A percentile compares a stretch with the other conserved stretches of the same genome.
Conservation (phyloP, 306 rosid species). For the Vigna mungo region DNA sequence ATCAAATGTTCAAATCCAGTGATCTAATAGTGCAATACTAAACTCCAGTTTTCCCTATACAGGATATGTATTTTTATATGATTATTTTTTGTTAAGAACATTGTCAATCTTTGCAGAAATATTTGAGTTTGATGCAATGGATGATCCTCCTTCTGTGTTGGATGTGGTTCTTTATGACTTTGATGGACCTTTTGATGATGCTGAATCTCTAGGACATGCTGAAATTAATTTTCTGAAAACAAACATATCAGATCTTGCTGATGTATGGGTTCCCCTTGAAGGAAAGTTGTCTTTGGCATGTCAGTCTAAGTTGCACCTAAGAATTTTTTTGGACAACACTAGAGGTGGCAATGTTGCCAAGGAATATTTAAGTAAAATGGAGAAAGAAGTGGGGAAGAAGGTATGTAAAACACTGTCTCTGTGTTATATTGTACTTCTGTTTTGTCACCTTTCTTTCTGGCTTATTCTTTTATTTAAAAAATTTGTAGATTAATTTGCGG, state of each 20-base stretch:
- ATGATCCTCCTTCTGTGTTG: slow-evolving; percentile 94
- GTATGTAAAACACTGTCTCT: slow-evolving; percentile 50
- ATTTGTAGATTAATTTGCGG: slow-evolving; percentile 77
- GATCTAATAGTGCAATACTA: slow-evolving; percentile 2
- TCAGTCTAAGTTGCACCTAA: slow-evolving; percentile 89
- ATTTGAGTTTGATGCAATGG: slow-evolving; percentile 99
- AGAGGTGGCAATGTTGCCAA: slow-evolving; percentile 76
- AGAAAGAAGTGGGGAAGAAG: slow-evolving; percentile 99
- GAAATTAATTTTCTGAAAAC: slow-evolving; percentile 85
- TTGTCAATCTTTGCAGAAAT: slow-evolving; percentile 70
- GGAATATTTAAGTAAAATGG: slow-evolving; percentile 87
- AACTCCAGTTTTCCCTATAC: neutral
- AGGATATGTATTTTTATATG: slow-evolving; percentile 12
- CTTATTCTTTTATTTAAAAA: slow-evolving; percentile 22
- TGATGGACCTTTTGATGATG: slow-evolving; percentile 97
- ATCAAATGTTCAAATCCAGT: slow-evolving; percentile 10
- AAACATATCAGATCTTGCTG: slow-evolving; percentile 87
- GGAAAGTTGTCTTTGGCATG: slow-evolving; percentile 95
- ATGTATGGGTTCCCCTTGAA: slow-evolving; percentile 90
- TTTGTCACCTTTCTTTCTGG: slow-evolving; percentile 38
- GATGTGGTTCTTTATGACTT: slow-evolving; percentile 92
- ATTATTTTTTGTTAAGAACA: slow-evolving; percentile 31
- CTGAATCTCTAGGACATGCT: slow-evolving; percentile 85
- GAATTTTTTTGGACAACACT: slow-evolving; percentile 93
- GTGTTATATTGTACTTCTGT: slow-evolving; percentile 27